Base-by-base conservation (phyloP, 2,329 filamentous ascomycete genomes). In the Mollisiaceae sp. region DNA sequence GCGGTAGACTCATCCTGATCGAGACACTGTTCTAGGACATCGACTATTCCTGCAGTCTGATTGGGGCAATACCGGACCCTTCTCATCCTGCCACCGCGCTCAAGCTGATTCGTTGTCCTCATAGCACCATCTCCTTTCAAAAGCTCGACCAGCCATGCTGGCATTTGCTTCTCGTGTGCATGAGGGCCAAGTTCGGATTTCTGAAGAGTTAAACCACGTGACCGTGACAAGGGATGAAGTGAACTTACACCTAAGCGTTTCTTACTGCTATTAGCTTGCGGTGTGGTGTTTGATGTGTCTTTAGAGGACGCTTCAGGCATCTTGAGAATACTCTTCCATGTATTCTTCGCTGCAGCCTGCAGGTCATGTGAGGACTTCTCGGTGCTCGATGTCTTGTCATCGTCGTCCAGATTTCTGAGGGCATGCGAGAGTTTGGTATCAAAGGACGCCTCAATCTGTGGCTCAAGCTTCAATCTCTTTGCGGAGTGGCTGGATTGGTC, bases 131-230 rank as follows among this genome's bases (percentile, higher is more conserved):
- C 83, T 67, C 70, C 83, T 67, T 88, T 81, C 1, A 94, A 81
- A 68, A 91, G 79, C 15, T 81, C 81, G 18, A 85, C 82, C 0
- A 94, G 82, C 86, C 87, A 91, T 9, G 81, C 78, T 0, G 91
- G 91, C 91, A 94, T 94, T 70, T 85, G 83, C 47, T 88, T 85
- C 76, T 94, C 91, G 70, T 91, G 82, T 1, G 90, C 90, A 77
- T 91, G 88, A 32, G 87, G 86, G 0, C 91, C 91, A 15, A 94
- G 80, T 72, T 93, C 89, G 11, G 75, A 82, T 79, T 82, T 85
- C 72, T 76, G 69, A 41, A 32, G 59, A 39, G 59, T 73, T 61
- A 73, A 60, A 39, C 59, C 64, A 70, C 32, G 38, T 71, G 59
- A 62, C 27, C 43, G n/a, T 36, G 32, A 59, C 43, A 39, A 27